Evolutionary conservation across 371 early-diverging fungal species (phyloP), one percentile per base, ranked within the genome.

Genomic region (Blakeslea trispora): DNA sequence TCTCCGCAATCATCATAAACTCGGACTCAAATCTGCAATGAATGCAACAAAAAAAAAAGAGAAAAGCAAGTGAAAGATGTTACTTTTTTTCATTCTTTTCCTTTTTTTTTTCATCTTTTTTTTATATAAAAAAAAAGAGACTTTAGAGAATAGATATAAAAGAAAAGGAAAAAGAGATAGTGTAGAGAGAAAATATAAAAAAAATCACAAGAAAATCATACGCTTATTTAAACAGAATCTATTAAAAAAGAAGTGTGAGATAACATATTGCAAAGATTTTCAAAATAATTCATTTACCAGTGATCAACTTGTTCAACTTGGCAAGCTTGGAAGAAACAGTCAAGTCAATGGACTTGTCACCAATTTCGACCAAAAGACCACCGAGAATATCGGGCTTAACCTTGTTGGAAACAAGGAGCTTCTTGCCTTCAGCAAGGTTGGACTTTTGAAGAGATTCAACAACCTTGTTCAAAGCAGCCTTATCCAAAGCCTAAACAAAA

Each of bases 261-360:
- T 34, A 42, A 9, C 18, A 24, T 28, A 35, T 37, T 28, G 0
- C 23, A 5, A 50, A 9, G n/a, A n/a, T 15, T 15, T 17, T 28
- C n/a, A 31, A 19, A 17, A 34, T 13, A 10, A n/a, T 40, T 11
- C 32, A 60, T 66, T 68, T 79, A 79, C 80, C 80, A 68, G 80
- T 71, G 58, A 98, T 76, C 63, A 94, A 79, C 79, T 93, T 89
- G 87, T 95, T 94, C 53, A 97, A 86, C 88, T 96, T 97, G 81
- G 90, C 88, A 72, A 98, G 79, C 80, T 91, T 93, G 76, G 91
- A 84, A 39, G 96, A 87, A 58, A 95, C 95, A 39, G 97, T 95
- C 80, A 98, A 85, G 76, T 98, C 98, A 70, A 98, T 94, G 71
- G 96, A 96, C 83, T 93, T 93, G 81, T 96, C 98, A 64, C 98